phyloP scores from a whole-genome alignment of 1,139 yeast genomes.

The Scheffersomyces titani region DNA sequence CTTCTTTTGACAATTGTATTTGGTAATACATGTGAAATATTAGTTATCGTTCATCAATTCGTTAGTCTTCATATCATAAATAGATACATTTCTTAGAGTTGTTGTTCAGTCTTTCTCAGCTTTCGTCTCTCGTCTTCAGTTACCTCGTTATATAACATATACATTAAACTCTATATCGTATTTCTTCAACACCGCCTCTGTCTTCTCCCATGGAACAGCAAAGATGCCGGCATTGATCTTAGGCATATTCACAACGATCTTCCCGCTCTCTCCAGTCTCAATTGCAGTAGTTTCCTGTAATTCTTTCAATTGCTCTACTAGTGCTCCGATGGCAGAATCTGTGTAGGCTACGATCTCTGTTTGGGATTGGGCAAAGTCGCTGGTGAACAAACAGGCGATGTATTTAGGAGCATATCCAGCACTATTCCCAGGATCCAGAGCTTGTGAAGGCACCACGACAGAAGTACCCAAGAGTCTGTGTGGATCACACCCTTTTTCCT shows the following conservation, averaged over 20 bases:
- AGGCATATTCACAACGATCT: constrained; percentile 58
- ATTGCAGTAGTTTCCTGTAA: constrained; percentile 13
- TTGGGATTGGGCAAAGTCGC: constrained; percentile 43
- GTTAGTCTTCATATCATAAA: too few relatives aligned
- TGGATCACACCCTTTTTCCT: constrained; percentile 23
- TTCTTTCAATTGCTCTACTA: constrained; percentile 37
- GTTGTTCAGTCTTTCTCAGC: background rate
- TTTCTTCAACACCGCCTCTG: constrained; percentile 50
- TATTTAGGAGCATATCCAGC: constrained; percentile 24
- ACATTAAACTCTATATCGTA: constrained; percentile 38
- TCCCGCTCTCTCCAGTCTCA: constrained; percentile 13
- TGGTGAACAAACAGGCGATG: constrained; percentile 71
- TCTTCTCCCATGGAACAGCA: constrained; percentile 73
- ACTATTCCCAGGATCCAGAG: constrained; percentile 28
- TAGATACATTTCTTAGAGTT: background rate
- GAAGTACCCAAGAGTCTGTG: constrained; percentile 54
- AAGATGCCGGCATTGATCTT: constrained; percentile 80
- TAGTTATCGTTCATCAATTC: too few relatives aligned
- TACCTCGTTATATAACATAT: constrained; percentile 24
- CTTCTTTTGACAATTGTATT: background rate
- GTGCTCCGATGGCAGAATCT: constrained; percentile 44
- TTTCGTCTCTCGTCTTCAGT: too few relatives aligned
- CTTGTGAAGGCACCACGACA: constrained; percentile 41
- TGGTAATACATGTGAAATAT: too few relatives aligned
- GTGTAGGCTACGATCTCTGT: constrained; percentile 52